phyloP scores from a whole-genome alignment of 371 early-diverging fungal species.

The Mucor lusitanicus region DNA sequence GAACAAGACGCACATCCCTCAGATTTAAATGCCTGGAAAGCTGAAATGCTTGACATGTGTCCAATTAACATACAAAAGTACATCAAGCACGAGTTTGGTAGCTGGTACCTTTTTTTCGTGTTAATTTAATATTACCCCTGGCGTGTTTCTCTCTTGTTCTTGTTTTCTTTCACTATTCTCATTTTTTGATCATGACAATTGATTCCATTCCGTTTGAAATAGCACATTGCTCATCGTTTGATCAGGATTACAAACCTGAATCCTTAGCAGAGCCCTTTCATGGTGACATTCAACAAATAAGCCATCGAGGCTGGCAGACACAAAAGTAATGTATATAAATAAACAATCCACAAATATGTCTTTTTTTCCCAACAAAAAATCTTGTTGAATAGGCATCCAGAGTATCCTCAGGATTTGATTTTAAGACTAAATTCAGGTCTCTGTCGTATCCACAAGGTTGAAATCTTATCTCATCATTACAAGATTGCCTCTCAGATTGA shows the following conservation, averaged over 20 bases:
- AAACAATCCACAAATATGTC: not conserved
- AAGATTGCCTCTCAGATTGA: conserved; percentile 79
- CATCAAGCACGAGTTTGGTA: conserved; percentile 10
- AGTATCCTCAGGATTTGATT: conserved; percentile 73
- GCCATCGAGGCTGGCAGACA: conserved; percentile 49
- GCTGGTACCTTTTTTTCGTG: not conserved
- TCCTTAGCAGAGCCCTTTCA: conserved; percentile 30
- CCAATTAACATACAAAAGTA: not conserved
- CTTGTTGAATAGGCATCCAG: conserved; percentile 43
- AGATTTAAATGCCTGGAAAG: not conserved
- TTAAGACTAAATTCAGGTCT: conserved; percentile 59
- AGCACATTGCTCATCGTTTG: conserved; percentile 37
- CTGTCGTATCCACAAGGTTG: conserved; percentile 66
- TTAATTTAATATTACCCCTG: conserved; percentile 7
- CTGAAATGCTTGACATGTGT: not conserved
- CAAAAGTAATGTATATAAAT: conserved; percentile 34
- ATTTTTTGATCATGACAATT: conserved; percentile 1
- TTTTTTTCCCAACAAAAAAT: not conserved
- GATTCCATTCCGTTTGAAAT: conserved; percentile 22
- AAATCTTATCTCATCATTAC: conserved; percentile 79
- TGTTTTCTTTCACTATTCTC: not conserved
- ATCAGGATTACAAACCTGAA: conserved; percentile 36
- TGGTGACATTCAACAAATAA: conserved; percentile 19
- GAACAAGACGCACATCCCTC: not conserved
- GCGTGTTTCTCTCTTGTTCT: not conserved